Evolutionary conservation across 148 eudicot genomes (phyloP).

Genomic region (Mesembryanthemum crystallinum): DNA sequence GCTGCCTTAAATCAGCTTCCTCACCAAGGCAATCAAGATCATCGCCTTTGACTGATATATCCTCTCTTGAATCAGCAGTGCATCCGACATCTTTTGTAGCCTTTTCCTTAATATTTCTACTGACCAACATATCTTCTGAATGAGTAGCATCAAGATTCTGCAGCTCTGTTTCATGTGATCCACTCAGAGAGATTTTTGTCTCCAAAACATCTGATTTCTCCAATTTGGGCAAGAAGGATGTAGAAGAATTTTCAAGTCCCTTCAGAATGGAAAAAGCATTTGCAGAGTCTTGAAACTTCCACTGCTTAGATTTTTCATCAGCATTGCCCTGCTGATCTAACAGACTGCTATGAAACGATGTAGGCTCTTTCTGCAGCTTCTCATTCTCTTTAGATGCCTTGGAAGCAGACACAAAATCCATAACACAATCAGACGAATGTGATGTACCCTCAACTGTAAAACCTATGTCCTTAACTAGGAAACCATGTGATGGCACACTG

Average conservation of each 20-base stretch:
- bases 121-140: conserved; percentile 17
- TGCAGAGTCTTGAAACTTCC: conserved; percentile 17
- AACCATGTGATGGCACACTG: conserved; percentile 50
- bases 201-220: conserved; percentile 27
- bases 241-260: conserved; percentile 14
- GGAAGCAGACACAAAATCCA: conserved; percentile 9
- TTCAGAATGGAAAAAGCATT: conserved; percentile 18
- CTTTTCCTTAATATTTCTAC: conserved; percentile 18
- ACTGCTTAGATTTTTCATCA: conserved; percentile 21
- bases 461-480: conserved; percentile 38
- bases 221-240: conserved; percentile 21
- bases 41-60: conserved; percentile 20
- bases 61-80: conserved; percentile 21
- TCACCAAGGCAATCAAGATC: conserved; percentile 13
- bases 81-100: conserved; percentile 12
- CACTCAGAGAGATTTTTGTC: conserved; percentile 18
- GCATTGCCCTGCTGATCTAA: conserved; percentile 13
- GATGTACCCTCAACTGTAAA: conserved; percentile 18
- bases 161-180: conserved; percentile 20
- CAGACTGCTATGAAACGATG: conserved; percentile 12
- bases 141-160: conserved; percentile 22
- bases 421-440: conserved; percentile 23
- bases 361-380: conserved; percentile 15
- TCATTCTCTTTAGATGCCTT: conserved; percentile 25
- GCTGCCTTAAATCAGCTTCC: conserved; percentile 4